Evolutionary conservation across 164 flowering plant species (phyloP).

Genomic region (Warburgia ugandensis): DNA sequence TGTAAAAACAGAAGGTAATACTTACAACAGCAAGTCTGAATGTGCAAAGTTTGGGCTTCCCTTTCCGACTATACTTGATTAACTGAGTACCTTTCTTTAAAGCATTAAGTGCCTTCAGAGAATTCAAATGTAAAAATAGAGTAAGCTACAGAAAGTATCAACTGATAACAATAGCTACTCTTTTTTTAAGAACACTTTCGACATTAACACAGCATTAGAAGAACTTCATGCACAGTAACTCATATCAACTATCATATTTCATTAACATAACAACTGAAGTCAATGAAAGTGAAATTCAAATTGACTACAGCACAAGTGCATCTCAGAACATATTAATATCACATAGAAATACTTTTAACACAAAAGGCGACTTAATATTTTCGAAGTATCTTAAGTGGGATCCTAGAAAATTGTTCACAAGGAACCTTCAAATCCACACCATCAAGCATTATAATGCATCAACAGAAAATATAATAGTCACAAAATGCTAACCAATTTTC

Average conservation of each 20-base stretch:
- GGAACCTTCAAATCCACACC: neutral
- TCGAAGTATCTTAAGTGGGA: neutral
- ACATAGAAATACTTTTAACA: neutral
- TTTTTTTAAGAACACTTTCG: neutral
- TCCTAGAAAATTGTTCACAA: neutral
- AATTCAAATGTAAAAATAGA: neutral
- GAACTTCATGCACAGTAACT: neutral
- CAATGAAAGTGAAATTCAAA: neutral
- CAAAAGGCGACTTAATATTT: neutral
- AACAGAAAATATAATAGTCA: neutral
- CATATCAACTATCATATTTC: neutral
- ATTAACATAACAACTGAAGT: neutral
- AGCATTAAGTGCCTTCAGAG: slow-evolving; percentile 61
- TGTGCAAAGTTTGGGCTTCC: slow-evolving; percentile 81
- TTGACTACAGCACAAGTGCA: neutral
- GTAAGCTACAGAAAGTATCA: slow-evolving; percentile 5
- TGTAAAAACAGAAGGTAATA: neutral
- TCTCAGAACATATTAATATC: neutral
- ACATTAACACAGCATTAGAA: neutral
- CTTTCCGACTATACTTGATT: slow-evolving; percentile 84
- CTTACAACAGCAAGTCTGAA: slow-evolving; percentile 84
- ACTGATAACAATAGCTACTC: neutral
- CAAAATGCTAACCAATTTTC: neutral
- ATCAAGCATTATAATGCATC: neutral
- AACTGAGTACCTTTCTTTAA: slow-evolving; percentile 91